Conservation (phyloP, 2,329 filamentous ascomycete genomes). For the Uncinocarpus reesii region DNA sequence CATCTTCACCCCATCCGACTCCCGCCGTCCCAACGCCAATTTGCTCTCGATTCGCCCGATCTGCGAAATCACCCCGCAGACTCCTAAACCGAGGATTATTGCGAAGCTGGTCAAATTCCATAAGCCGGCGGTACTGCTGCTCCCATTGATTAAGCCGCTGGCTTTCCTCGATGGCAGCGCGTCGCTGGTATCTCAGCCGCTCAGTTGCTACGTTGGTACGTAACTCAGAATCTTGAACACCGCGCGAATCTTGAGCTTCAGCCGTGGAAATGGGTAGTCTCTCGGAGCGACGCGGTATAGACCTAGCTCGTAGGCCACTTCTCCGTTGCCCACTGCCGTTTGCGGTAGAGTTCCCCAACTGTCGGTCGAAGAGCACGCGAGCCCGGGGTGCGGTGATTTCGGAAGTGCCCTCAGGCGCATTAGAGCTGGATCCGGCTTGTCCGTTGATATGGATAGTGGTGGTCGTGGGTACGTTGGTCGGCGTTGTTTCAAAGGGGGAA, state of each 20-base stretch:
- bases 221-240: constrained; percentile 20
- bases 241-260: constrained; percentile 24
- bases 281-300: constrained; percentile 27
- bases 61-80: constrained; percentile 29
- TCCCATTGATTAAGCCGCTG: constrained; percentile 25
- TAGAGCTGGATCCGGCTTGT: not conserved
- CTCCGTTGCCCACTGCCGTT: constrained; percentile 19
- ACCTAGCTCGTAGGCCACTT: constrained; percentile 27
- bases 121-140: constrained; percentile 27
- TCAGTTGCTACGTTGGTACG: constrained; percentile 32
- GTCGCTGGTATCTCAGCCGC: constrained; percentile 31
- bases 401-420: not conserved
- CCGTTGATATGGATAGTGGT: not conserved
- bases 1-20: constrained; percentile 40
- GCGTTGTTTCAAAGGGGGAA: constrained; percentile 17
- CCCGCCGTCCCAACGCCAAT: constrained; percentile 38
- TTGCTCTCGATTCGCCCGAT: constrained; percentile 27
- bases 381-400: not conserved
- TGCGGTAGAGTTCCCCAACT: not conserved
- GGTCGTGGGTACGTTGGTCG: constrained; percentile 19
- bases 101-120: constrained; percentile 28
- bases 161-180: constrained; percentile 28
- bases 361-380: constrained; percentile 12
- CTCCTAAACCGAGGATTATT: constrained; percentile 32
- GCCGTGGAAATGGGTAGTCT: constrained; percentile 21